These are phyloP conservation scores for Fusarium illudens DNA, from an alignment of 2,329 filamentous ascomycete genomes.

Conservation along the genomic window DNA sequence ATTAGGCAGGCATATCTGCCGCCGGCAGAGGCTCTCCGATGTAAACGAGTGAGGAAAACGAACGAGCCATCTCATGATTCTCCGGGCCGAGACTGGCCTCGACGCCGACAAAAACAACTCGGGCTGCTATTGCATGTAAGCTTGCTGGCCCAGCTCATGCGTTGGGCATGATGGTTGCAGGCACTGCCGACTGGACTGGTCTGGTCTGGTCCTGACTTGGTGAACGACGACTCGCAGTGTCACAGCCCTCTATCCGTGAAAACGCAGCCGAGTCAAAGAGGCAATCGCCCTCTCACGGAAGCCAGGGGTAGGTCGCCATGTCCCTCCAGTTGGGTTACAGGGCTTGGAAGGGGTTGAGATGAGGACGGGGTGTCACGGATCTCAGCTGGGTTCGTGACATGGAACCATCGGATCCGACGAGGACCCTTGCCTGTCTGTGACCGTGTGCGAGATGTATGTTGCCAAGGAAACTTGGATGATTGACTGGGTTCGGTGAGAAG, in stretches of 20 bases:
- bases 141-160: neutral
- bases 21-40: neutral
- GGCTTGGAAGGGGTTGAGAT: constrained; percentile 12
- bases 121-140: constrained; percentile 9
- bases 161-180: neutral
- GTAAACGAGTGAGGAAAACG: neutral
- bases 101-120: constrained; percentile 11
- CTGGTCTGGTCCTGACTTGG: neutral
- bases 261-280: constrained; percentile 11
- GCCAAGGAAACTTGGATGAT: constrained; percentile 3
- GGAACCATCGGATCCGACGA: constrained; percentile 18
- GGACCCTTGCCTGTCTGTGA: constrained; percentile 18
- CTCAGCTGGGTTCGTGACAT: constrained; percentile 34
- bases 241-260: neutral
- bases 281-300: neutral
- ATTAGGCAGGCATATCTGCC: neutral
- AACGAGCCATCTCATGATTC: neutral
- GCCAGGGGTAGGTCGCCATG: neutral
- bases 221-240: neutral
- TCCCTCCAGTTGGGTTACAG: neutral
- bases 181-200: neutral
- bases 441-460: constrained; percentile 13
- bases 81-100: neutral
- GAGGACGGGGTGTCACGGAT: constrained; percentile 36
- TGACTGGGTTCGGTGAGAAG: neutral